Conservation (phyloP, 164 flowering plant species). For the Santalum album region DNA sequence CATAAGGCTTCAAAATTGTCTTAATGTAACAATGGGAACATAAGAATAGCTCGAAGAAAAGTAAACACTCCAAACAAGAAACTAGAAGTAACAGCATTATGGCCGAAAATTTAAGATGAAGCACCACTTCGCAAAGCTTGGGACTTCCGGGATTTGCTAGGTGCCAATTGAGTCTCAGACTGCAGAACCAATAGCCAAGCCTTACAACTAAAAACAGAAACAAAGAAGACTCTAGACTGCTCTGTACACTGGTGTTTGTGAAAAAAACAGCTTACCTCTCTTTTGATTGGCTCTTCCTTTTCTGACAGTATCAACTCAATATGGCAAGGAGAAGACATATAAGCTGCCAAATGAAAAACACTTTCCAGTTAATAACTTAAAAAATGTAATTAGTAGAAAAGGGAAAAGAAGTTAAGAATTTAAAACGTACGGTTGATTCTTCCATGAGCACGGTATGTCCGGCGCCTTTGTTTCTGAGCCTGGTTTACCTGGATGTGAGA, state of each 20-base stretch:
- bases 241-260: no score
- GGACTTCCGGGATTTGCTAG: slow-evolving; percentile 44
- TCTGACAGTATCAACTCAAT: slow-evolving; percentile 82
- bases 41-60: no score
- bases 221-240: neutral
- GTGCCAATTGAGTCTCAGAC: slow-evolving; percentile 70
- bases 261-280: slow-evolving; percentile 43
- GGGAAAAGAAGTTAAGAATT: neutral
- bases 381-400: neutral
- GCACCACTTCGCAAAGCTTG: slow-evolving; percentile 47
- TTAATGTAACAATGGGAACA: no score
- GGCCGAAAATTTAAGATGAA: slow-evolving; percentile 27
- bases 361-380: neutral
- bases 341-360: slow-evolving; percentile 37
- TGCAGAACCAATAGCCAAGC: slow-evolving; percentile 33
- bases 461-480: slow-evolving; percentile 3
- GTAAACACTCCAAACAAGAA: neutral
- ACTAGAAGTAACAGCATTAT: neutral
- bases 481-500: slow-evolving; percentile 3
- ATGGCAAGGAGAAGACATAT: slow-evolving; percentile 93
- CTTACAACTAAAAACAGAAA: neutral
- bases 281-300: slow-evolving; percentile 81
- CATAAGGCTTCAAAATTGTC: no score
- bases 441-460: slow-evolving; percentile 36
- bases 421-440: slow-evolving; percentile 70